Evolutionary conservation across 257 asterid genomes (phyloP).

Genomic region (Haberlea rhodopensis): DNA sequence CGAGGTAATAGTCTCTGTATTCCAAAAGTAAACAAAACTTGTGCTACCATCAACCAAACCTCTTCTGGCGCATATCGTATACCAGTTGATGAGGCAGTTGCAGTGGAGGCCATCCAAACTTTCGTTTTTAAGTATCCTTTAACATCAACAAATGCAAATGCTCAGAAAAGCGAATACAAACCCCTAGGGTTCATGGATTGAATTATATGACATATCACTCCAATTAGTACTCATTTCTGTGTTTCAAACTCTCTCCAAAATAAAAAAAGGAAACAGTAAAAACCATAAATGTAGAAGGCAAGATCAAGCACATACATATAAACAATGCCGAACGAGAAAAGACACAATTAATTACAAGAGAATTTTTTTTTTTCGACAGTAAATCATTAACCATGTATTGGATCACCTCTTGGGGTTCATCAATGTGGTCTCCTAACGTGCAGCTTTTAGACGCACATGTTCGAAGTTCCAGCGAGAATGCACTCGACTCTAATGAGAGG

Average conservation of each 20-base stretch:
- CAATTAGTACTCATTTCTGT: background rate
- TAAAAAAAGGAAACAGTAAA: background rate
- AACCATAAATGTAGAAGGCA: background rate
- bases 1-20: no score
- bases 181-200: background rate
- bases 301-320: background rate
- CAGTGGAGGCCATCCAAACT: slow-evolving; percentile 75
- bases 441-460: slow-evolving; percentile 46
- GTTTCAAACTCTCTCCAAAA: background rate
- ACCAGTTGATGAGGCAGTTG: slow-evolving; percentile 44
- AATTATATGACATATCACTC: background rate
- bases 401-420: slow-evolving; percentile 51
- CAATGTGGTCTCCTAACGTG: slow-evolving; percentile 46
- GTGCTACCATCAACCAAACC: slow-evolving; percentile 86
- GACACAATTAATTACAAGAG: background rate
- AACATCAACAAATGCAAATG: slow-evolving; percentile 13
- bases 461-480: slow-evolving; percentile 40
- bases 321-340: no score
- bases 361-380: no score
- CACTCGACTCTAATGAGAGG: slow-evolving; percentile 65
- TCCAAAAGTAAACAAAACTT: slow-evolving; percentile 90
- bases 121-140: slow-evolving; percentile 33
- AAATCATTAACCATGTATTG: no score
- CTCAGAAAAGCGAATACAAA: background rate
- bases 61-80: slow-evolving; percentile 91